phyloP scores from a whole-genome alignment of 306 rosid genomes.

The Casuarina glauca region DNA sequence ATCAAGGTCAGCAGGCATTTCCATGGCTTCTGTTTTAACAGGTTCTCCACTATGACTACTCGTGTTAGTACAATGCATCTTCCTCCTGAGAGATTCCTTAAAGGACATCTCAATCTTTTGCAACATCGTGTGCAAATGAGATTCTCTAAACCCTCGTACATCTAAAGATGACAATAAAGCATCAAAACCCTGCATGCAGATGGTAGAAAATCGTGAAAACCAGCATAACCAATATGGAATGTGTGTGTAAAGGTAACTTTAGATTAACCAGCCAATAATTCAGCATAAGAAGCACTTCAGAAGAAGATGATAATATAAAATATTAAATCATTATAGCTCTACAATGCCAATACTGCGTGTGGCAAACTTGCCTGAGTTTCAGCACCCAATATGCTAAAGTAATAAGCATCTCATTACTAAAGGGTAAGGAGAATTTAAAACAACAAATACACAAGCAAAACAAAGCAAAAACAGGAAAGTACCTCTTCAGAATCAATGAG shows the following conservation, averaged over 20 bases:
- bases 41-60: slow-evolving; percentile 37
- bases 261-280: not conserved
- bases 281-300: slow-evolving; percentile 3
- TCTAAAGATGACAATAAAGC: slow-evolving; percentile 69
- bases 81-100: slow-evolving; percentile 55
- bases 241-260: slow-evolving; percentile 1
- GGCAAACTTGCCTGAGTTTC: slow-evolving; percentile 16
- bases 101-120: slow-evolving; percentile 53
- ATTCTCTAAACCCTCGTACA: slow-evolving; percentile 73
- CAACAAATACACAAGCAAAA: slow-evolving; percentile 5
- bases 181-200: slow-evolving; percentile 64
- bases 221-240: slow-evolving; percentile 17
- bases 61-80: slow-evolving; percentile 18
- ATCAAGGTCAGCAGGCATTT: slow-evolving; percentile 33
- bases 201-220: slow-evolving; percentile 14
- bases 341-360: slow-evolving; percentile 1
- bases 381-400: slow-evolving; percentile 15
- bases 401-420: slow-evolving; percentile 9
- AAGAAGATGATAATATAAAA: slow-evolving; percentile 12
- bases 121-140: slow-evolving; percentile 66
- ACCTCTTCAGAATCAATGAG: slow-evolving; percentile 80
- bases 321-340: not conserved
- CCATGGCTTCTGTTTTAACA: slow-evolving; percentile 32
- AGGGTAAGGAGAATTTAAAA: not conserved
- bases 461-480: slow-evolving; percentile 21